Evolutionary conservation across 2,329 filamentous ascomycete genomes (phyloP).

Genomic region (Amesomyces nigricolor): DNA sequence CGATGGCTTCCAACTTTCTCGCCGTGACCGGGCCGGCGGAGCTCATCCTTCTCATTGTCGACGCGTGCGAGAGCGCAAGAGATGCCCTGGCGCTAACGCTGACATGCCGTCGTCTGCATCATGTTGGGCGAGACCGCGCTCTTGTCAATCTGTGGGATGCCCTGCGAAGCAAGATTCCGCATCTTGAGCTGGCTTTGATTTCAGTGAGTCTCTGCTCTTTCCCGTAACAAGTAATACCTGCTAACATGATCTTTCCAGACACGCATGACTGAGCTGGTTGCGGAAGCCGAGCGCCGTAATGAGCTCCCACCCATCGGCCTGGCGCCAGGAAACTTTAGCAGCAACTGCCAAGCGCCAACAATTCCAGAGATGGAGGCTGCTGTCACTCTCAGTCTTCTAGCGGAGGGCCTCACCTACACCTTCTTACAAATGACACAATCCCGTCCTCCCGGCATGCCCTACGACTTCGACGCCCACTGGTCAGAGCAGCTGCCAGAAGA

Average conservation of each 20-base stretch:
- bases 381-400: not conserved
- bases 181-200: no score
- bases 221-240: no score
- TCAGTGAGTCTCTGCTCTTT: no score
- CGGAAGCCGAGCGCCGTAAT: not conserved
- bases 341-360: not conserved
- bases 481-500: not conserved
- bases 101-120: not conserved
- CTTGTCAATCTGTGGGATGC: not conserved
- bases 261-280: not conserved
- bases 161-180: no score
- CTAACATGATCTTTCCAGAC: no score
- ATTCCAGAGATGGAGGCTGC: not conserved
- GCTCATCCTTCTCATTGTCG: not conserved
- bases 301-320: not conserved
- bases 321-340: not conserved
- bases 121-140: not conserved
- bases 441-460: no score
- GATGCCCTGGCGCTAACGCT: not conserved
- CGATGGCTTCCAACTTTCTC: not conserved
- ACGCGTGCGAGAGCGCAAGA: not conserved
- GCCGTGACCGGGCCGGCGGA: not conserved
- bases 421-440: not conserved
- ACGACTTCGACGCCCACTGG: not conserved
- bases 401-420: not conserved